Evolutionary conservation across 805 yeast species (phyloP).

Genomic region (Candida corydali): DNA sequence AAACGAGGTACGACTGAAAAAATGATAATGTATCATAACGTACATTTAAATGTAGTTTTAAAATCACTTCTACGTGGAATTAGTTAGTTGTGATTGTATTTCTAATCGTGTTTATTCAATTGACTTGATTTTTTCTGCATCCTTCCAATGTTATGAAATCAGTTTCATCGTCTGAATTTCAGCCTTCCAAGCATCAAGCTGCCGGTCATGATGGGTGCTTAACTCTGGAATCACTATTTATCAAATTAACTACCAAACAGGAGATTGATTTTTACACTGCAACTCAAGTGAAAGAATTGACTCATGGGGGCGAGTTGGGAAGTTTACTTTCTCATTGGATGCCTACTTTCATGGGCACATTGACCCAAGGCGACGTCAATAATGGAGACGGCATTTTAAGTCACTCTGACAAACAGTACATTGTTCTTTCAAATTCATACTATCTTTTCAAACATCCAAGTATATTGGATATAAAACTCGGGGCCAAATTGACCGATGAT

Average conservation of each 20-base stretch:
- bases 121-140: no score
- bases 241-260: constrained; percentile 59
- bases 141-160: neutral
- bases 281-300: constrained; percentile 16
- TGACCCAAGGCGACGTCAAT: constrained; percentile 39
- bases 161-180: neutral
- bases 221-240: constrained; percentile 53
- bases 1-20: no score
- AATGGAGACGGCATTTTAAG: constrained; percentile 1
- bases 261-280: constrained; percentile 74
- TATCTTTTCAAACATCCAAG: constrained; percentile 62
- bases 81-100: no score
- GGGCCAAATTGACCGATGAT: constrained; percentile 65
- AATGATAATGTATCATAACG: no score
- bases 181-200: constrained; percentile 57
- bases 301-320: constrained; percentile 26
- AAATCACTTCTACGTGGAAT: no score
- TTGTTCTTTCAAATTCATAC: constrained; percentile 71
- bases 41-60: no score
- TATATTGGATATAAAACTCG: constrained; percentile 81
- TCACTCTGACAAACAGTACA: constrained; percentile 24
- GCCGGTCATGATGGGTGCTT: constrained; percentile 91
- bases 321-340: constrained; percentile 48
- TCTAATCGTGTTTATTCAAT: no score
- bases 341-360: constrained; percentile 61